Conservation (phyloP, 148 eudicot genomes). For the Polygonum aviculare region DNA sequence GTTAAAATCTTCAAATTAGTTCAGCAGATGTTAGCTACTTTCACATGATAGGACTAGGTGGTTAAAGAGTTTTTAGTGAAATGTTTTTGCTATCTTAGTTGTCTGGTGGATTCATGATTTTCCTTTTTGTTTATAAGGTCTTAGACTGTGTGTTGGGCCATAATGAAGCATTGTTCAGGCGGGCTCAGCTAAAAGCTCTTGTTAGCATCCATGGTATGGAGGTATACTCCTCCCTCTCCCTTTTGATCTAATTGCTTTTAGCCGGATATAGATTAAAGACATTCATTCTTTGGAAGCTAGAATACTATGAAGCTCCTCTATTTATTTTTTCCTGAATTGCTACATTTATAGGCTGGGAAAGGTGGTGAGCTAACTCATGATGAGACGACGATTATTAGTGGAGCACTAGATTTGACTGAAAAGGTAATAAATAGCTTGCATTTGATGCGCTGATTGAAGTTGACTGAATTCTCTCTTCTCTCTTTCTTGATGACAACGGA, state of each 20-base stretch:
- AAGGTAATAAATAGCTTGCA: conserved; percentile 22
- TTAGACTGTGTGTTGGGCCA: conserved; percentile 48
- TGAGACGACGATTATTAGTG: conserved; percentile 44
- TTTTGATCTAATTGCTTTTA: not conserved
- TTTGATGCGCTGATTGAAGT: not conserved
- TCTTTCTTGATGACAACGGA: not conserved
- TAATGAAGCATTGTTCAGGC: conserved; percentile 40
- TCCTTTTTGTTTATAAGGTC: conserved; percentile 22
- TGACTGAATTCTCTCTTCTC: conserved; percentile 7
- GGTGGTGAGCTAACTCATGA: conserved; percentile 46
- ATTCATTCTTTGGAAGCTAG: not conserved
- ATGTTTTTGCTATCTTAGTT: not conserved
- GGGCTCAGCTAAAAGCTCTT: conserved; percentile 58
- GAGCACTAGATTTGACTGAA: conserved; percentile 45
- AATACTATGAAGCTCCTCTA: not conserved
- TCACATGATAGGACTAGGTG: not conserved
- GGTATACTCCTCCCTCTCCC: conserved; percentile 17
- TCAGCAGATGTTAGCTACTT: not conserved
- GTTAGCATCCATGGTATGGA: conserved; percentile 49
- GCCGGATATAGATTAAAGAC: not conserved
- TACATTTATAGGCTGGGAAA: conserved; percentile 34
- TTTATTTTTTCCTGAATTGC: not conserved
- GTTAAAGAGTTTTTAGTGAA: not conserved
- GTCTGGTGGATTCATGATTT: not conserved
- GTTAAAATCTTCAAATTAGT: not conserved